Evolutionary conservation across 306 rosid genomes (phyloP).

Genomic region (Pueraria montana): DNA sequence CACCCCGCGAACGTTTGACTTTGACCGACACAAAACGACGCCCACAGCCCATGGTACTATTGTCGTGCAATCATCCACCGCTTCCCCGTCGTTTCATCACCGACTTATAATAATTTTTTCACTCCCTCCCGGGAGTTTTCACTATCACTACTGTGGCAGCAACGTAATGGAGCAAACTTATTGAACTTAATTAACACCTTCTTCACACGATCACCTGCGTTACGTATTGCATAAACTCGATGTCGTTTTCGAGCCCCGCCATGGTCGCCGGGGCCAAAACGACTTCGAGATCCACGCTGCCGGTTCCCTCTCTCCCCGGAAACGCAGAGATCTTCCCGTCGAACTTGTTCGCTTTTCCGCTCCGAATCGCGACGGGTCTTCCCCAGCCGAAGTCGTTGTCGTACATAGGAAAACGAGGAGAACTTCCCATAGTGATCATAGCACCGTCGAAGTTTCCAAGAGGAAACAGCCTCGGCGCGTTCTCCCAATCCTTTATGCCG

Average conservation of each 20-base stretch:
- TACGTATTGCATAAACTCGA: conserved; percentile 85
- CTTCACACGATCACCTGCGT: conserved; percentile 40
- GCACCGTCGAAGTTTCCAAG: conserved; percentile 92
- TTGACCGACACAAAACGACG: conserved; percentile 48
- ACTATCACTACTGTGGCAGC: conserved; percentile 3
- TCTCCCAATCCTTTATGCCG: conserved; percentile 83
- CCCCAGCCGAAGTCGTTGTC: conserved; percentile 96
- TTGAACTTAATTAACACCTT: neutral
- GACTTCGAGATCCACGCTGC: conserved; percentile 88
- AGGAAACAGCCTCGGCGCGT: conserved; percentile 77
- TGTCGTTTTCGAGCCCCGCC: conserved; percentile 70
- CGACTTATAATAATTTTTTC: conserved; percentile 42
- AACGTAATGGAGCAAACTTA: neutral
- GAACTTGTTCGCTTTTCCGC: conserved; percentile 83
- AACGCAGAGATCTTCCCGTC: conserved; percentile 94
- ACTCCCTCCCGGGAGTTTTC: conserved; percentile 26
- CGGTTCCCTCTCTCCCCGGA: conserved; percentile 75
- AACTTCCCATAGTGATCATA: conserved; percentile 86
- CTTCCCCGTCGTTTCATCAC: conserved; percentile 32
- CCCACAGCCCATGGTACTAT: neutral
- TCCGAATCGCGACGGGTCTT: conserved; percentile 71
- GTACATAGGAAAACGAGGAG: conserved; percentile 96
- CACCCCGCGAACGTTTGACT: conserved; percentile 37
- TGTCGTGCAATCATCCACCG: neutral
- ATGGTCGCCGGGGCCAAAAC: conserved; percentile 83